Evolutionary conservation across 306 rosid genomes (phyloP).

Genomic region (Pyrus pyrifolia): DNA sequence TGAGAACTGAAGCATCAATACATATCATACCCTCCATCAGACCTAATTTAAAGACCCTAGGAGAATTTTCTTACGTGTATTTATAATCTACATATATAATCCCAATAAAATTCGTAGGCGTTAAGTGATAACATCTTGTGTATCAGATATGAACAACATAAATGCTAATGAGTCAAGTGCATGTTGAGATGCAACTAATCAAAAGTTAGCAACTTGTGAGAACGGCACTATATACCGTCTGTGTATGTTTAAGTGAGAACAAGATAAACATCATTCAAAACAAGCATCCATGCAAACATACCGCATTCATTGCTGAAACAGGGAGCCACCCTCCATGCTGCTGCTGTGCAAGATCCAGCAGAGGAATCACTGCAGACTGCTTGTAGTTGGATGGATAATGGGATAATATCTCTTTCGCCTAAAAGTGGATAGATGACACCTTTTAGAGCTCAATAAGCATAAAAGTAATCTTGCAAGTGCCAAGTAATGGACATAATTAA

Average conservation of each 20-base stretch:
- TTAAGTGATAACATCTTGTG: not conserved
- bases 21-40: not conserved
- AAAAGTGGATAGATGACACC: constrained; percentile 13
- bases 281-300: constrained; percentile 29
- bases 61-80: not conserved
- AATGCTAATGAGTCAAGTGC: no score
- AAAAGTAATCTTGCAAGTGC: not conserved
- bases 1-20: not conserved
- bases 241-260: not conserved
- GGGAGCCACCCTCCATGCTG: constrained; percentile 99
- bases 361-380: constrained; percentile 95
- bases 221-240: no score
- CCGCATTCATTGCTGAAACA: constrained; percentile 97
- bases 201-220: no score
- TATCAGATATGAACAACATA: not conserved
- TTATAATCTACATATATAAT: not conserved
- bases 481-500: not conserved
- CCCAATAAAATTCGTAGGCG: not conserved
- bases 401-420: constrained; percentile 83
- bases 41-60: not conserved
- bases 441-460: not conserved
- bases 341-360: constrained; percentile 98
- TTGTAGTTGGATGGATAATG: constrained; percentile 98
- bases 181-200: no score
- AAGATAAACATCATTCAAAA: not conserved